These are phyloP conservation scores for Daldinia concentrica DNA, from an alignment of 495 filamentous ascomycete species.

Conservation along the genomic window DNA sequence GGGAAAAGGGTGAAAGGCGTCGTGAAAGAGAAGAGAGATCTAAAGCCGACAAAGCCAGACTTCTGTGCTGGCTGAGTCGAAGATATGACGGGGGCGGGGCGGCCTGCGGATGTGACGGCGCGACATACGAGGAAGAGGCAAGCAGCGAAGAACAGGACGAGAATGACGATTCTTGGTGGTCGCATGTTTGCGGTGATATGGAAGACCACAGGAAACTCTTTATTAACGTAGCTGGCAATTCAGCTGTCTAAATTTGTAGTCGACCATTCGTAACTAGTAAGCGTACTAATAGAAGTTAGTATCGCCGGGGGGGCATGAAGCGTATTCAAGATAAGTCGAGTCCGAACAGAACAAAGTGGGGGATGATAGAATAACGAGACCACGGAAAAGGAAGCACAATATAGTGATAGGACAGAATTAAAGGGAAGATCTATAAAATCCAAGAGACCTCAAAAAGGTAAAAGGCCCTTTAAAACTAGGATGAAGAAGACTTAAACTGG, in stretches of 20 bases:
- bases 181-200: slow-evolving; percentile 52
- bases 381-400: slow-evolving; percentile 12
- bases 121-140: slow-evolving; percentile 60
- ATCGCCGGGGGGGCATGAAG: slow-evolving; percentile 6
- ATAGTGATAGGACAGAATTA: slow-evolving; percentile 8
- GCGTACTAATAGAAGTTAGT: slow-evolving; percentile 18
- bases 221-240: slow-evolving; percentile 44
- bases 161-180: slow-evolving; percentile 56
- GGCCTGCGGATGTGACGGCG: slow-evolving; percentile 49
- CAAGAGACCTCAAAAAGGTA: slow-evolving; percentile 17
- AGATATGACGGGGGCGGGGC: slow-evolving; percentile 40
- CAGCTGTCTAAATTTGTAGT: slow-evolving; percentile 38
- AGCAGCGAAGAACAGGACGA: slow-evolving; percentile 57
- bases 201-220: background rate
- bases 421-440: slow-evolving; percentile 21
- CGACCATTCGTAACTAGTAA: slow-evolving; percentile 37
- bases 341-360: slow-evolving; percentile 18
- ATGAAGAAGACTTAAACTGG: slow-evolving; percentile 43
- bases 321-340: slow-evolving; percentile 24
- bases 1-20: slow-evolving; percentile 82
- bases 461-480: slow-evolving; percentile 7
- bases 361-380: slow-evolving; percentile 14
- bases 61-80: slow-evolving; percentile 42
- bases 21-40: slow-evolving; percentile 58
- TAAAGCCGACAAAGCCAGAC: slow-evolving; percentile 49